Evolutionary conservation across 352 stramenopile genomes (phyloP).

Genomic region (Globisporangium carolinianum): DNA sequence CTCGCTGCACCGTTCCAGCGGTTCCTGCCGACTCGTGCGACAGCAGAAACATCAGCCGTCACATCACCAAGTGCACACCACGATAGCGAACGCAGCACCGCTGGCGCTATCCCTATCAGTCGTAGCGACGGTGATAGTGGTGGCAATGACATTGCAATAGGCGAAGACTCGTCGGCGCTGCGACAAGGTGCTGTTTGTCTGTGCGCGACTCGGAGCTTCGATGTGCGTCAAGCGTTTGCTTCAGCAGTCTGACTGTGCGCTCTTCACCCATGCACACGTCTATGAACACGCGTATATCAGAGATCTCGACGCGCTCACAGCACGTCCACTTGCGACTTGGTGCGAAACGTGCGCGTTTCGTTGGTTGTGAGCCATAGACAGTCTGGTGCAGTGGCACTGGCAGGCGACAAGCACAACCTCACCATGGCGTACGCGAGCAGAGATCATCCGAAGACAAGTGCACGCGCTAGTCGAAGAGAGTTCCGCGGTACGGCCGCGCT

Average conservation of each 20-base stretch:
- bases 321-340: conserved; percentile 8
- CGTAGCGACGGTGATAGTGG: too few species aligned
- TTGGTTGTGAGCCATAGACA: neutral
- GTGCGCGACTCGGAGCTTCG: too few species aligned
- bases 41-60: too few species aligned
- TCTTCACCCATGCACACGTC: too few species aligned
- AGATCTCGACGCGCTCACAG: conserved; percentile 10
- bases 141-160: too few species aligned
- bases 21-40: neutral
- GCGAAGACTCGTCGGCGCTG: too few species aligned
- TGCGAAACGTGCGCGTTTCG: neutral
- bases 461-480: neutral
- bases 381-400: neutral
- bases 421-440: neutral
- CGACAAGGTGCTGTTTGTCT: too few species aligned
- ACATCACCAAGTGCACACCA: too few species aligned
- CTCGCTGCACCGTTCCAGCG: conserved; percentile 20
- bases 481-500: neutral
- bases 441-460: neutral
- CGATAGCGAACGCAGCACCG: too few species aligned
- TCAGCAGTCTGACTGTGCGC: neutral
- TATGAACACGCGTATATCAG: neutral
- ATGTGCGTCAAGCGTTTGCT: neutral
- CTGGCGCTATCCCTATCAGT: too few species aligned
- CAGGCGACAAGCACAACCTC: too few species aligned